A percentile compares a stretch with the other conserved stretches of the same genome.
phyloP scores from a whole-genome alignment of 2,329 filamentous ascomycete genomes.

The Macrophomina pseudophaseolina region DNA sequence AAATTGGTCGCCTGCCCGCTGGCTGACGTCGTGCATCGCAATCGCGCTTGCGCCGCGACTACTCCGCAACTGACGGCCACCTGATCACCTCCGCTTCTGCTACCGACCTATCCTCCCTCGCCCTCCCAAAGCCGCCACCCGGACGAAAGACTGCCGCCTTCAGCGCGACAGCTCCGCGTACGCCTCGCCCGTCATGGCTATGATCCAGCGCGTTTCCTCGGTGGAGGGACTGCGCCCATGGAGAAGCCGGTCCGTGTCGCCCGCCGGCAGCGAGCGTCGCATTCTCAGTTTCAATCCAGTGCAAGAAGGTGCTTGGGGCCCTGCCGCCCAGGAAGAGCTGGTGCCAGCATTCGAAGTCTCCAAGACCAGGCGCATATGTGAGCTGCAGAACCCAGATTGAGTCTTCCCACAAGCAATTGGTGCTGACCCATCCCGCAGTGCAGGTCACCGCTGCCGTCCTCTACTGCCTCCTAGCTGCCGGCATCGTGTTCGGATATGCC shows the following conservation, averaged over 20 bases:
- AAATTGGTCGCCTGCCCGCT: not conserved
- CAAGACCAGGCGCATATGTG: slow-evolving; percentile 58
- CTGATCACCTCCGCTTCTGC: slow-evolving; percentile 2
- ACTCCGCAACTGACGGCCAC: not conserved
- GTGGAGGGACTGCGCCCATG: slow-evolving; percentile 49
- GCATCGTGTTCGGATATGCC: slow-evolving; percentile 49
- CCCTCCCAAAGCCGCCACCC: not conserved
- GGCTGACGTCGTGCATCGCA: slow-evolving; percentile 12
- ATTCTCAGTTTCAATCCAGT: slow-evolving; percentile 58
- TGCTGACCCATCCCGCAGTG: slow-evolving; percentile 49
- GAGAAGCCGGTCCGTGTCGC: slow-evolving; percentile 37
- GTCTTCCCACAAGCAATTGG: not conserved
- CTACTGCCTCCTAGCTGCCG: slow-evolving; percentile 66
- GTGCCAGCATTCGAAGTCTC: slow-evolving; percentile 61
- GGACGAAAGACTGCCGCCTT: not conserved
- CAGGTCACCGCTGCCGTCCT: slow-evolving; percentile 73
- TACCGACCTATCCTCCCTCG: not conserved
- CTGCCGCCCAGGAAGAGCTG: slow-evolving; percentile 47
- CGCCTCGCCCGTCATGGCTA: slow-evolving; percentile 39
- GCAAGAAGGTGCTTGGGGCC: slow-evolving; percentile 46
- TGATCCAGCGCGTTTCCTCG: slow-evolving; percentile 45
- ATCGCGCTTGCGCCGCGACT: not conserved
- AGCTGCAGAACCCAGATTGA: slow-evolving; percentile 31
- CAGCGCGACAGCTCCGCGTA: not conserved
- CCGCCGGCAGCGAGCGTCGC: slow-evolving; percentile 43